Conservation (phyloP, 768 basidiomycete species). For the Pholiota conissans region DNA sequence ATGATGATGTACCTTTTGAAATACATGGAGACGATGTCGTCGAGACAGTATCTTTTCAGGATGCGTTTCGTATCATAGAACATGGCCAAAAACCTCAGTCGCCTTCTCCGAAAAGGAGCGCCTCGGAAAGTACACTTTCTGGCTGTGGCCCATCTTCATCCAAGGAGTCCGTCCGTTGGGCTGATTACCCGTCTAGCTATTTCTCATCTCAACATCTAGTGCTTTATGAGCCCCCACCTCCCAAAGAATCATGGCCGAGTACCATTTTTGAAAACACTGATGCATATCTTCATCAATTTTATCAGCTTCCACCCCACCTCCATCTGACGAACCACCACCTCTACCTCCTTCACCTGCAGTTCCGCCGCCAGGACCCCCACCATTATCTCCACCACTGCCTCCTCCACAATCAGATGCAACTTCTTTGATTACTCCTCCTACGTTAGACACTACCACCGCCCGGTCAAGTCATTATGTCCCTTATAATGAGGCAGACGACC, state of each 20-base stretch:
- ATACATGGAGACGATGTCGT: constrained; percentile 37
- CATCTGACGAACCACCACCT: constrained; percentile 36
- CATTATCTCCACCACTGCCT: constrained; percentile 7
- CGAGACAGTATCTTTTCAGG: constrained; percentile 35
- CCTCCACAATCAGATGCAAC: constrained; percentile 7
- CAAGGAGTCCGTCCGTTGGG: constrained; percentile 43
- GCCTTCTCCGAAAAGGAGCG: background rate
- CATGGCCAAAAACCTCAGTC: background rate
- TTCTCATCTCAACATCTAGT: constrained; percentile 57
- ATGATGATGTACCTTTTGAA: constrained; percentile 30
- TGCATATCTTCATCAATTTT: constrained; percentile 20
- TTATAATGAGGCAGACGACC: constrained; percentile 19
- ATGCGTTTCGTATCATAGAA: constrained; percentile 12
- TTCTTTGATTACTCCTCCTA: constrained; percentile 1
- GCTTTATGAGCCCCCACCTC: constrained; percentile 32
- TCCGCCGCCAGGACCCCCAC: constrained; percentile 6
- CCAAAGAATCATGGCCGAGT: constrained; percentile 19
- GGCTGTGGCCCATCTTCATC: background rate
- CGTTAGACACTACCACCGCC: background rate
- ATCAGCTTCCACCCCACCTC: constrained; percentile 23
- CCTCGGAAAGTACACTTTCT: background rate
- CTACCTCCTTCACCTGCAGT: constrained; percentile 30
- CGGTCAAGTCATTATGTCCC: constrained; percentile 13
- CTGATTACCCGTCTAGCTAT: constrained; percentile 55
- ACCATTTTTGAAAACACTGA: constrained; percentile 18